These are phyloP conservation scores for Boletus rubroflammeus DNA, from an alignment of 768 basidiomycete species.

Conservation along the genomic window DNA sequence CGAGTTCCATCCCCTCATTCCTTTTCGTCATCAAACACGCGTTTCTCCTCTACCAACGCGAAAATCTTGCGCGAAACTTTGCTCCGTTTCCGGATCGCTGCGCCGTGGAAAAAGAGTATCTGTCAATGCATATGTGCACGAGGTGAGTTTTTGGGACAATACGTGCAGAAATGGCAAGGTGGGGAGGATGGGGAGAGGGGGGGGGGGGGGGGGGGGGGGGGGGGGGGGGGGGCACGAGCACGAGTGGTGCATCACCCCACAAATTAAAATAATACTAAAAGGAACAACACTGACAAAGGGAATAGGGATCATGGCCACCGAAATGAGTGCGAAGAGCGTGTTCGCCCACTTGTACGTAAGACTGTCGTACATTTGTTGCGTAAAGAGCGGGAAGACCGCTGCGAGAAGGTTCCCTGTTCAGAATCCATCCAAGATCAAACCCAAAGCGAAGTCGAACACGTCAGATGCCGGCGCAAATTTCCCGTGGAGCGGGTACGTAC, in stretches of 20 bases:
- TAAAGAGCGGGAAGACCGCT: slow-evolving; percentile 60
- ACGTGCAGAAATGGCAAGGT: neutral
- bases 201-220: neutral
- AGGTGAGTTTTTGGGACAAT: neutral
- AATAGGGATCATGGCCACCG: slow-evolving; percentile 53
- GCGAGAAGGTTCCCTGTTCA: slow-evolving; percentile 46
- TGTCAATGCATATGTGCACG: neutral
- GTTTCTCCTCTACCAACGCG: slow-evolving; percentile 8
- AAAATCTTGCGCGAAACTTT: slow-evolving; percentile 25
- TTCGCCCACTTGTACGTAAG: slow-evolving; percentile 61
- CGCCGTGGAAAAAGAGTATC: slow-evolving; percentile 33
- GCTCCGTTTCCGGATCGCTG: slow-evolving; percentile 31
- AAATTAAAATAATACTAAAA: neutral
- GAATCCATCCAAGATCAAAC: neutral
- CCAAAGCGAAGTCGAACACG: slow-evolving; percentile 16
- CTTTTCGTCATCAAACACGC: neutral
- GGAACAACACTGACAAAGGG: slow-evolving; percentile 46
- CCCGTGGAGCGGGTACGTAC: slow-evolving; percentile 32
- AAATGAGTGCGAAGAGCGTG: slow-evolving; percentile 53
- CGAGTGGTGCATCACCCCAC: neutral
- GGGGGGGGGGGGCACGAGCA: neutral
- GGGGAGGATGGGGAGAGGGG: neutral
- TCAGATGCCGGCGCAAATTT: slow-evolving; percentile 1
- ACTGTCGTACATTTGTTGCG: slow-evolving; percentile 51
- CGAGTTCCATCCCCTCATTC: neutral